These are phyloP conservation scores for Pichia insulana DNA, from an alignment of 805 yeast genomes.

Conservation along the genomic window DNA sequence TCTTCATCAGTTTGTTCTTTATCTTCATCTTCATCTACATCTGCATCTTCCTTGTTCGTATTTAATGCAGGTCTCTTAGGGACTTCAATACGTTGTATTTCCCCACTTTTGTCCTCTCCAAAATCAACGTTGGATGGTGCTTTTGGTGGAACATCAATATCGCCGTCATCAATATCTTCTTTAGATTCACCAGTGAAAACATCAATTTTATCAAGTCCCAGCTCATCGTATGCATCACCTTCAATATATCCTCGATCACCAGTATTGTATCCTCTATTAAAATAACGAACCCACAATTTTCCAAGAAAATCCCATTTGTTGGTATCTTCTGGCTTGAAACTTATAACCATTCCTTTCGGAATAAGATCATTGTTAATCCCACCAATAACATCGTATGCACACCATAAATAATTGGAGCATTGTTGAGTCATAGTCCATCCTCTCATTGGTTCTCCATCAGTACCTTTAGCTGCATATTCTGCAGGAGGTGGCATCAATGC, in stretches of 20 bases:
- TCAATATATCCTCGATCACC: conserved; percentile 24
- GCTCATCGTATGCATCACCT: conserved; percentile 26
- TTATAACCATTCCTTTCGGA: conserved; percentile 38
- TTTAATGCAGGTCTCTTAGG: background rate
- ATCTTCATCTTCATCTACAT: background rate
- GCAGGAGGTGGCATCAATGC: conserved; percentile 48
- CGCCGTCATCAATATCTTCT: conserved; percentile 3
- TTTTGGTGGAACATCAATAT: too few species aligned
- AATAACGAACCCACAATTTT: conserved; percentile 43
- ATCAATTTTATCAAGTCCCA: conserved; percentile 20
- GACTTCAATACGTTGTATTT: too few species aligned
- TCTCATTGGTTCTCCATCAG: conserved; percentile 36
- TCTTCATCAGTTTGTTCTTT: background rate
- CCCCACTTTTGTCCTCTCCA: background rate
- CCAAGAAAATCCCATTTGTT: conserved; percentile 37
- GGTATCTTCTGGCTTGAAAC: conserved; percentile 24
- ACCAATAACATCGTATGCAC: conserved; percentile 52
- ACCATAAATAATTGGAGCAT: conserved; percentile 51
- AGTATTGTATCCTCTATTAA: conserved; percentile 20
- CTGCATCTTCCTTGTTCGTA: background rate
- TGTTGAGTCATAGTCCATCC: conserved; percentile 50
- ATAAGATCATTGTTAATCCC: conserved; percentile 33
- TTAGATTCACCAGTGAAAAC: conserved; percentile 2
- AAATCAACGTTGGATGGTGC: background rate
- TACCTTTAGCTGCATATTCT: conserved; percentile 21